These are phyloP conservation scores for Yamadazyma sp. DNA, from an alignment of 805 yeast species.

Conservation along the genomic window DNA sequence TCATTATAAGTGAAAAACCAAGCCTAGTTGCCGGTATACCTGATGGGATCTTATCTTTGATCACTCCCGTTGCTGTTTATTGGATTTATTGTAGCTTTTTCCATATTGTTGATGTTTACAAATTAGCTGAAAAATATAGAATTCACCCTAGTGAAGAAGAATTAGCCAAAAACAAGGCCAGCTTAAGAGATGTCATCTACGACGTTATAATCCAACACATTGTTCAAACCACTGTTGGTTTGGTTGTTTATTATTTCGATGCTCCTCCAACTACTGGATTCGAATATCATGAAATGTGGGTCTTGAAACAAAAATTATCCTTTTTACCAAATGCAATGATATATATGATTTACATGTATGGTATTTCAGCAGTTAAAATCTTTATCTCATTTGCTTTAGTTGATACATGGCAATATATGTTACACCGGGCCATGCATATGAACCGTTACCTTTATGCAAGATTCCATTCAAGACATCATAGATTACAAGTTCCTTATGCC, in stretches of 20 bases:
- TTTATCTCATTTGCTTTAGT: constrained; percentile 65
- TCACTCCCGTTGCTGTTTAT: constrained; percentile 76
- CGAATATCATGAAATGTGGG: constrained; percentile 49
- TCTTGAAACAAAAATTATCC: constrained; percentile 36
- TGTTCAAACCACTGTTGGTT: constrained; percentile 75
- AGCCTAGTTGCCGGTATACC: constrained; percentile 57
- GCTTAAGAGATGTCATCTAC: constrained; percentile 62
- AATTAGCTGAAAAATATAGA: constrained; percentile 78
- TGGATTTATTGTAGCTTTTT: constrained; percentile 77
- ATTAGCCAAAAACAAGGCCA: constrained; percentile 67
- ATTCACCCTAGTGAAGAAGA: constrained; percentile 93
- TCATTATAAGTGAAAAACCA: constrained; percentile 21
- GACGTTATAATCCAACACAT: constrained; percentile 86
- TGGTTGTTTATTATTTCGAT: constrained; percentile 53
- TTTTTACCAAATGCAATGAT: constrained; percentile 48
- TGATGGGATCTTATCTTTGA: constrained; percentile 70
- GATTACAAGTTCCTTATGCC: constrained; percentile 93
- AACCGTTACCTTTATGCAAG: constrained; percentile 71
- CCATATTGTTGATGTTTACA: constrained; percentile 68
- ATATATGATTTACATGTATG: constrained; percentile 57
- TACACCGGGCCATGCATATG: constrained; percentile 86
- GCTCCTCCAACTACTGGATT: constrained; percentile 49
- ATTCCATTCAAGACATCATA: constrained; percentile 93
- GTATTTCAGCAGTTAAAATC: constrained; percentile 57
- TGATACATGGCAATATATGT: constrained; percentile 93